These are phyloP conservation scores for Kodamaea kakaduensis DNA, from an alignment of 805 yeast species.

Conservation along the genomic window DNA sequence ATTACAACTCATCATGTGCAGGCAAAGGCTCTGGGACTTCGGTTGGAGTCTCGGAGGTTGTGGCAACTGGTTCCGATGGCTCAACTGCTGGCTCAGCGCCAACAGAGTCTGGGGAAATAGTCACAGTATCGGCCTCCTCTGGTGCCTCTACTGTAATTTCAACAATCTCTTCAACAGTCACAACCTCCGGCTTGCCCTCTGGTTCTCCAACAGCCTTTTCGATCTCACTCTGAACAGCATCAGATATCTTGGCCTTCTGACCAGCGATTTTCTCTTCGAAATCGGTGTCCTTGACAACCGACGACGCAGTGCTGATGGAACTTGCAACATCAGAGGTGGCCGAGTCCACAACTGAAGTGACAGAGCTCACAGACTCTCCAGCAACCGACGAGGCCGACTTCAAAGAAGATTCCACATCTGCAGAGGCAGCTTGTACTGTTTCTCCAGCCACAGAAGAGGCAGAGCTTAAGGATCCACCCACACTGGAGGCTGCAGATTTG, in stretches of 20 bases:
- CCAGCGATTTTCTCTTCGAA: too few relatives aligned
- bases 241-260: too few relatives aligned
- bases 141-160: constrained; percentile 4
- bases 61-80: constrained; percentile 2
- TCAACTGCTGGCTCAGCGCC: constrained; percentile 7
- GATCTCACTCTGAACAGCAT: too few relatives aligned
- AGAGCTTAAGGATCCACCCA: neutral
- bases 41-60: neutral
- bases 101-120: neutral
- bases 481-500: neutral
- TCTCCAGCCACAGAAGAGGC: too few relatives aligned
- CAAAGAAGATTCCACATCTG: neutral
- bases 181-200: neutral
- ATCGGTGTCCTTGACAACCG: too few relatives aligned
- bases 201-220: too few relatives aligned
- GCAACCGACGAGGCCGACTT: too few relatives aligned
- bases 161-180: neutral
- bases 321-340: too few relatives aligned
- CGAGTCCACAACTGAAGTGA: too few relatives aligned
- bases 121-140: constrained; percentile 3
- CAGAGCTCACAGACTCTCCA: too few relatives aligned
- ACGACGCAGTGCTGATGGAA: too few relatives aligned
- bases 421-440: constrained; percentile 1
- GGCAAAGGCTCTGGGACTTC: constrained; percentile 5
- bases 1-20: neutral